These are phyloP conservation scores for Verticillium nubilum DNA, from an alignment of 2,329 filamentous ascomycete species.

Conservation along the genomic window DNA sequence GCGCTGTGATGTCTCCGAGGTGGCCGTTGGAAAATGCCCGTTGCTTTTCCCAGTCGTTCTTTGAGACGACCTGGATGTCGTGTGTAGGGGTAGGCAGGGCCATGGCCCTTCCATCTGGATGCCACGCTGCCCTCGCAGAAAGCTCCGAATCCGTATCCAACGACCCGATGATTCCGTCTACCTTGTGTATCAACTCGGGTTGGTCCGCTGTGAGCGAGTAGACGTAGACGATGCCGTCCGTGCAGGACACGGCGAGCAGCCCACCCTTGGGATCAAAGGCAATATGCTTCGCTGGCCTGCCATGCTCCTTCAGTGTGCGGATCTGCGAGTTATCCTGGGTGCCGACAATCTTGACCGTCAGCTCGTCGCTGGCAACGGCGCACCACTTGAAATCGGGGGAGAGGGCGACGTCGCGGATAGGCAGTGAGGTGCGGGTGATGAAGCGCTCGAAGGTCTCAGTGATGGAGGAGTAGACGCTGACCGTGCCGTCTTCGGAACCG, in stretches of 20 bases:
- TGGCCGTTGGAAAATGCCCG: conserved; percentile 74
- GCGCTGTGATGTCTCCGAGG: conserved; percentile 74
- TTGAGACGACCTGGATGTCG: conserved; percentile 84
- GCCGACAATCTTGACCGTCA: conserved; percentile 84
- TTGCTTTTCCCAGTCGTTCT: conserved; percentile 84
- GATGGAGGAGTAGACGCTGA: conserved; percentile 83
- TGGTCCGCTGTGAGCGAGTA: conserved; percentile 77
- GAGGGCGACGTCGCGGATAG: conserved; percentile 79
- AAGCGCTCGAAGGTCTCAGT: conserved; percentile 72
- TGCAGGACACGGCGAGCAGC: conserved; percentile 74
- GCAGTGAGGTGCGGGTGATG: conserved; percentile 76
- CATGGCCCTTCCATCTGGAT: conserved; percentile 90
- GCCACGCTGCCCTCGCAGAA: conserved; percentile 76
- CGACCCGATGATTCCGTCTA: conserved; percentile 79
- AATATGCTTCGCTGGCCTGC: conserved; percentile 84
- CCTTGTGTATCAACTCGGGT: conserved; percentile 73
- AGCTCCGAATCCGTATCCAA: conserved; percentile 73
- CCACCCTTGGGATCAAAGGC: conserved; percentile 78
- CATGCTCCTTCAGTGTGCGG: conserved; percentile 75
- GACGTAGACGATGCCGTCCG: conserved; percentile 83
- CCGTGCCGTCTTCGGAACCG: conserved; percentile 91
- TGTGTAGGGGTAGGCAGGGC: conserved; percentile 76
- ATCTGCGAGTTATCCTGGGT: conserved; percentile 72
- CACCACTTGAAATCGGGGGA: conserved; percentile 81
- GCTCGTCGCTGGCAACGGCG: conserved; percentile 93